These are phyloP conservation scores for Dendryphion nanum DNA, from an alignment of 2,329 filamentous ascomycete species.

Conservation along the genomic window DNA sequence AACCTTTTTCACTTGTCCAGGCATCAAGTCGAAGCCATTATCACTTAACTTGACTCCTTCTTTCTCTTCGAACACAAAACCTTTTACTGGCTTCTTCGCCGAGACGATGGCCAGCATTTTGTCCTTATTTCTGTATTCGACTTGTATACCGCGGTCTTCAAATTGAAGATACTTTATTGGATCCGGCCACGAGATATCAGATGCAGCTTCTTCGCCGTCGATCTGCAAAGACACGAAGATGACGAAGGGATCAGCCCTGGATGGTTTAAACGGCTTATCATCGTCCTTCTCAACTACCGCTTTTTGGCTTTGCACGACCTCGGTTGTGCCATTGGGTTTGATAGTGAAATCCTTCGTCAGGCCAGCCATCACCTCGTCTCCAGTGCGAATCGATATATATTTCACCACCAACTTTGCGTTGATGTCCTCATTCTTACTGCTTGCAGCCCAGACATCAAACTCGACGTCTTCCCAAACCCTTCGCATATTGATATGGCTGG, in stretches of 20 bases:
- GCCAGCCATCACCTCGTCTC: conserved; percentile 6
- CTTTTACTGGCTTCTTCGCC: conserved; percentile 16
- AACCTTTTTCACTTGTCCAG: conserved; percentile 17
- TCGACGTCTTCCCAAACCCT: conserved; percentile 16
- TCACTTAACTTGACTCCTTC: conserved; percentile 19
- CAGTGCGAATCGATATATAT: conserved; percentile 15
- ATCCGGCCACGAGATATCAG: conserved; percentile 20
- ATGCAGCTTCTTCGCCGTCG: conserved; percentile 9
- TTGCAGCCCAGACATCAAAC: conserved; percentile 20
- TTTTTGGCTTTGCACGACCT: conserved; percentile 9
- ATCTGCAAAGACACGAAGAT: conserved; percentile 11
- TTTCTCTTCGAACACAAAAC: conserved; percentile 19
- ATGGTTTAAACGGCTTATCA: conserved; percentile 9
- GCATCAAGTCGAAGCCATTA: conserved; percentile 28
- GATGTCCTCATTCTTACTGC: conserved; percentile 5
- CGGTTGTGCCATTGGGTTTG: conserved; percentile 17
- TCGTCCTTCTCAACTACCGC: conserved; percentile 8
- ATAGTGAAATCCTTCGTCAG: conserved; percentile 7
- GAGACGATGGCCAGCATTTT: conserved; percentile 7
- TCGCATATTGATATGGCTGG: conserved; percentile 24
- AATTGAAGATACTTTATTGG: conserved; percentile 21
- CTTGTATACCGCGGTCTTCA: conserved; percentile 9
- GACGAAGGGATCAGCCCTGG: conserved; percentile 16
- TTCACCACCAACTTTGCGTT: conserved; percentile 9
- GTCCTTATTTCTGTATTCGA: conserved; percentile 9